Percentiles rank a stretch among this genome's conserved stretches.
Conservation (phyloP, 495 filamentous ascomycete species). For the Annulohypoxylon maeteangense region DNA sequence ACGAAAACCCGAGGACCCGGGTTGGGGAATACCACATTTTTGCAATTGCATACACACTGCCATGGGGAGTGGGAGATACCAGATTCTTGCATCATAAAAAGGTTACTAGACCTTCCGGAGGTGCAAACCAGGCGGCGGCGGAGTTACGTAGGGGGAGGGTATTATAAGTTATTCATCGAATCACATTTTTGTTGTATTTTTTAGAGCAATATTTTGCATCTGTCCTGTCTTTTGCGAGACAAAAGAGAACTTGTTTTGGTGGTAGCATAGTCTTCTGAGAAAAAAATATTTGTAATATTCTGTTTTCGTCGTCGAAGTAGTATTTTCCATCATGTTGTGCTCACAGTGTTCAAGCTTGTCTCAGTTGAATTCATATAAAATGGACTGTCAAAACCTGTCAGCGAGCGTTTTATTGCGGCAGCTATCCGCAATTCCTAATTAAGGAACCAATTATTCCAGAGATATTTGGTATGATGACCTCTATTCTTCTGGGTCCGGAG, state of each 20-base stretch:
- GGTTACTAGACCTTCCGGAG: conserved; percentile 41
- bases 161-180: conserved; percentile 13
- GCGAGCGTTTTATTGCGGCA: conserved; percentile 11
- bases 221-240: not conserved
- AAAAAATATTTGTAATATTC: not conserved
- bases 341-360: conserved; percentile 5
- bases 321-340: not conserved
- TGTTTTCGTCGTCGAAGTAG: not conserved
- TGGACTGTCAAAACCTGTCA: conserved; percentile 1
- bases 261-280: conserved; percentile 6
- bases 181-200: conserved; percentile 8
- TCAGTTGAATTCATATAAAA: not conserved
- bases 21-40: conserved; percentile 27
- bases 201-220: conserved; percentile 2
- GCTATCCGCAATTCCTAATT: conserved; percentile 1
- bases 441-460: not conserved
- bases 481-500: not conserved
- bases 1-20: conserved; percentile 30
- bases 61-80: conserved; percentile 41
- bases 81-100: conserved; percentile 43
- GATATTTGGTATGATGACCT: not conserved
- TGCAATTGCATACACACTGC: conserved; percentile 28
- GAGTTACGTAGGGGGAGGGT: not conserved
- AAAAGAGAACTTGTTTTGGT: not conserved
- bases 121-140: conserved; percentile 33